These are phyloP conservation scores for Cryptosporidium ubiquitum DNA, from an alignment of 169 alveolate species.

Conservation along the genomic window DNA sequence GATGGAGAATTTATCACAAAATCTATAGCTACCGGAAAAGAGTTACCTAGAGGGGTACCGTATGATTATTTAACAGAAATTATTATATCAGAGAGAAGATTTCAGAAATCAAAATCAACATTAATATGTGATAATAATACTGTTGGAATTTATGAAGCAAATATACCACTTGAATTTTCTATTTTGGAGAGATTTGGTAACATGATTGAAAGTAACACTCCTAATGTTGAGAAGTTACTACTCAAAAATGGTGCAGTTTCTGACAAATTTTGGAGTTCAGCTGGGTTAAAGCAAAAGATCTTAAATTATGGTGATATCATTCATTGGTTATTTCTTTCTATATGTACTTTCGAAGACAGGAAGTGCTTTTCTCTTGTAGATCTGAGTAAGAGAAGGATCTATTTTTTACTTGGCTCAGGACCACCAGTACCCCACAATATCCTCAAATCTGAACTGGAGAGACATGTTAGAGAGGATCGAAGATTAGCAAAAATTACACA, in stretches of 20 bases:
- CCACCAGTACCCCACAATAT: background rate
- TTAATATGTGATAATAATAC: constrained; percentile 56
- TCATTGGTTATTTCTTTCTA: constrained; percentile 37
- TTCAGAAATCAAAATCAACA: constrained; percentile 38
- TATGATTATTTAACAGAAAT: constrained; percentile 58
- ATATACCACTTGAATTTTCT: constrained; percentile 63
- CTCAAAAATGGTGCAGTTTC: constrained; percentile 16
- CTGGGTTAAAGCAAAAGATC: background rate
- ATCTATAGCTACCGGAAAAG: constrained; percentile 31
- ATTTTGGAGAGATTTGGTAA: constrained; percentile 49
- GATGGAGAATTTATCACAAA: constrained; percentile 25
- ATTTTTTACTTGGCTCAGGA: background rate
- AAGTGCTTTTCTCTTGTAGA: constrained; percentile 24
- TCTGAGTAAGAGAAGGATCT: background rate
- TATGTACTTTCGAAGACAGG: constrained; percentile 48
- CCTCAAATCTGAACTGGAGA: background rate
- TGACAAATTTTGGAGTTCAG: constrained; percentile 32
- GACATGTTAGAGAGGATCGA: background rate
- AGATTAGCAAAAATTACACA: background rate
- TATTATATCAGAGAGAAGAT: constrained; percentile 39
- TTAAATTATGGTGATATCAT: constrained; percentile 24
- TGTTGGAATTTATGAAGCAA: constrained; percentile 58
- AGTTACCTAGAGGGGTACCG: constrained; percentile 68
- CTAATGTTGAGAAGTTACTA: constrained; percentile 28
- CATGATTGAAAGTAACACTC: constrained; percentile 50